Evolutionary conservation across 495 filamentous ascomycete species (phyloP).

Genomic region (Penicillium nucicola): DNA sequence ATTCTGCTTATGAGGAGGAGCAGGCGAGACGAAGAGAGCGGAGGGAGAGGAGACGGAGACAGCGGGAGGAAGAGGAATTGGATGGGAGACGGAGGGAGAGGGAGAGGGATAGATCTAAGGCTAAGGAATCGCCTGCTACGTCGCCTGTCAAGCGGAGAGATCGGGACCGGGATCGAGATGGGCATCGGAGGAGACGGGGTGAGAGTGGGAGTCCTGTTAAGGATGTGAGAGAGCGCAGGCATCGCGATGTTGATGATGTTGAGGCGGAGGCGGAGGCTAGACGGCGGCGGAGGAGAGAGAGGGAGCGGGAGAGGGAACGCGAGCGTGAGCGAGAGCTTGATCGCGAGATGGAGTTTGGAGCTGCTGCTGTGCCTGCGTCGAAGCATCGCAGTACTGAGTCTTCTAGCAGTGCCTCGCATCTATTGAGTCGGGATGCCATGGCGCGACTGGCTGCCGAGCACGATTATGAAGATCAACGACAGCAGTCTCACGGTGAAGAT

Average conservation of each 20-base stretch:
- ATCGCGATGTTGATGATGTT: constrained; percentile 13
- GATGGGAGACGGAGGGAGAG: constrained; percentile 13
- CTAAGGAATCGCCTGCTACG: constrained; percentile 35
- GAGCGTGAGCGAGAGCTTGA: constrained; percentile 16
- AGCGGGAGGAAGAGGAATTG: constrained; percentile 15
- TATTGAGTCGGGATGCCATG: constrained; percentile 52
- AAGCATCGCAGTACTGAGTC: constrained; percentile 43
- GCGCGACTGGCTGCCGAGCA: constrained; percentile 61
- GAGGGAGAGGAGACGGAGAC: constrained; percentile 10
- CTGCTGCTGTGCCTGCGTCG: constrained; percentile 14
- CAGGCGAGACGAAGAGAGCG: constrained; percentile 12
- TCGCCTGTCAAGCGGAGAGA: constrained; percentile 31
- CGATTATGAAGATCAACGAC: constrained; percentile 28
- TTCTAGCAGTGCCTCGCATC: constrained; percentile 35
- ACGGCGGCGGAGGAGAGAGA: constrained; percentile 13
- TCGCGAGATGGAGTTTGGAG: constrained; percentile 12
- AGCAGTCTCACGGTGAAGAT: constrained; percentile 23
- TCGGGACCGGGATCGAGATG: constrained; percentile 29
- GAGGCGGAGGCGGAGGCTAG: constrained; percentile 15
- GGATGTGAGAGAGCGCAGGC: constrained; percentile 18
- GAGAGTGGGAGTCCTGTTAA: constrained; percentile 24
- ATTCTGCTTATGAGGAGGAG: constrained; percentile 11
- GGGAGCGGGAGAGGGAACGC: constrained; percentile 18
- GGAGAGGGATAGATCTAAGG: constrained; percentile 28
- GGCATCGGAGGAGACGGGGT: constrained; percentile 16